These are phyloP conservation scores for Russula emetica DNA, from an alignment of 768 basidiomycete species.

Conservation along the genomic window DNA sequence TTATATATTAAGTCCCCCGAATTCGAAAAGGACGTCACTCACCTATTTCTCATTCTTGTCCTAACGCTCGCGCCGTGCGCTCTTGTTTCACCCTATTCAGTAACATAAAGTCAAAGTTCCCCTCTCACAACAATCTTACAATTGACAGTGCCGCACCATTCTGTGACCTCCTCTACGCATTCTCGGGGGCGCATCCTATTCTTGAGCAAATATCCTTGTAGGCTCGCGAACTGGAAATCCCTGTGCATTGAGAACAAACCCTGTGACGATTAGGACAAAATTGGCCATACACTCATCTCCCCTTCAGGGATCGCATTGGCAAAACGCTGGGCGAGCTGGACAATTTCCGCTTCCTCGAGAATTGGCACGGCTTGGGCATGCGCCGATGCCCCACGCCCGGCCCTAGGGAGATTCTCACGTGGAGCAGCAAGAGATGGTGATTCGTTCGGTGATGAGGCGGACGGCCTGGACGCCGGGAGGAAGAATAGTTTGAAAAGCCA, in stretches of 20 bases:
- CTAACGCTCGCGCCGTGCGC: constrained; percentile 51
- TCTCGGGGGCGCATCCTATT: constrained; percentile 85
- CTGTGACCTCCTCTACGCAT: constrained; percentile 72
- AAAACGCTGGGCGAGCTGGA: constrained; percentile 73
- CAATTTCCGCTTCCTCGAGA: constrained; percentile 70
- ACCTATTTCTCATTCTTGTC: constrained; percentile 36
- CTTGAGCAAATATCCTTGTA: constrained; percentile 83
- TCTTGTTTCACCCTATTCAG: constrained; percentile 56
- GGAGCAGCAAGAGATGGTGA: constrained; percentile 41
- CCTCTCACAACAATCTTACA: constrained; percentile 1
- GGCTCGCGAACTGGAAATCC: constrained; percentile 58
- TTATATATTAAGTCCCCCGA: constrained; percentile 1
- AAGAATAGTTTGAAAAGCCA: constrained; percentile 93
- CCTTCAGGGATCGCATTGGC: constrained; percentile 80
- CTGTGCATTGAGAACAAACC: constrained; percentile 1
- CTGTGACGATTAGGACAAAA: background rate
- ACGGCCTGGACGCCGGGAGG: constrained; percentile 53
- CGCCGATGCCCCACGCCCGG: constrained; percentile 53
- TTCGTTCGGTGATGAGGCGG: background rate
- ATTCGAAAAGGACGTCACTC: constrained; percentile 12
- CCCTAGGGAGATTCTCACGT: constrained; percentile 62
- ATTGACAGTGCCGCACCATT: constrained; percentile 48
- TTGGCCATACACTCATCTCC: constrained; percentile 69
- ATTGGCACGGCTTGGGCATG: constrained; percentile 62
- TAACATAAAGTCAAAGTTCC: constrained; percentile 4